Evolutionary conservation across 139 green algal genomes (phyloP).

Genomic region (Chlorella sp.): DNA sequence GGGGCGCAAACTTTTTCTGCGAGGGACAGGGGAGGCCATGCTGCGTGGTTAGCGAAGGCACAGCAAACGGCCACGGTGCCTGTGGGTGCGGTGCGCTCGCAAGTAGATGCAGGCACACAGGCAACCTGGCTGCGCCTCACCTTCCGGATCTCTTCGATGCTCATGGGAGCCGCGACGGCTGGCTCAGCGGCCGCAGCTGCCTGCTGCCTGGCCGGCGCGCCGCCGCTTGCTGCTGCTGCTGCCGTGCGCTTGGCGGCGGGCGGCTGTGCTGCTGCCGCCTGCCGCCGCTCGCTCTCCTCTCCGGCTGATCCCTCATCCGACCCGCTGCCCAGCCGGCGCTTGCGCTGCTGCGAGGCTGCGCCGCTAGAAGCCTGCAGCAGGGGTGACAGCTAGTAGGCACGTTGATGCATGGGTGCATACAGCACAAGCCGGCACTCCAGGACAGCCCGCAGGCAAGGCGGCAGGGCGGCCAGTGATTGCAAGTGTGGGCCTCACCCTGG

Average conservation of each 20-base stretch:
- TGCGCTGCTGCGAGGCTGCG: not conserved
- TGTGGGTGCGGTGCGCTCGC: not conserved
- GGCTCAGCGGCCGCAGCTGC: not conserved
- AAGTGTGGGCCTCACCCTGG: slow-evolving; percentile 8
- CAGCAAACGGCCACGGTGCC: not conserved
- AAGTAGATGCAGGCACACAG: not conserved
- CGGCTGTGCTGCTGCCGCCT: not conserved
- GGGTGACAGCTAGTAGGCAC: too few relatives aligned
- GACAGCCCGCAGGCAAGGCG: not conserved
- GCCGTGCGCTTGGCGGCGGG: slow-evolving; percentile 7
- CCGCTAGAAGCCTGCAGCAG: not conserved
- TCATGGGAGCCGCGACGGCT: slow-evolving; percentile 28
- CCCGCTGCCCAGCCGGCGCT: slow-evolving; percentile 11
- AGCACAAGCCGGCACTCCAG: too few relatives aligned
- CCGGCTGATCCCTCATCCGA: not conserved
- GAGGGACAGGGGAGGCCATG: too few relatives aligned
- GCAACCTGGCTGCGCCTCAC: not conserved
- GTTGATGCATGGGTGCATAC: too few relatives aligned
- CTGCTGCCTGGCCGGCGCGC: not conserved
- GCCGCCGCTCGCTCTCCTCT: not conserved
- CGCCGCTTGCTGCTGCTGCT: not conserved
- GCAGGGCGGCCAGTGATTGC: not conserved
- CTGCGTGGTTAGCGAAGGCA: not conserved
- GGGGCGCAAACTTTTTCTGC: slow-evolving; percentile 17
- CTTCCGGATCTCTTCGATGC: slow-evolving; percentile 36